These are phyloP conservation scores for Paramecium sexaurelia DNA, from an alignment of 73 alveolate species.

Conservation along the genomic window DNA sequence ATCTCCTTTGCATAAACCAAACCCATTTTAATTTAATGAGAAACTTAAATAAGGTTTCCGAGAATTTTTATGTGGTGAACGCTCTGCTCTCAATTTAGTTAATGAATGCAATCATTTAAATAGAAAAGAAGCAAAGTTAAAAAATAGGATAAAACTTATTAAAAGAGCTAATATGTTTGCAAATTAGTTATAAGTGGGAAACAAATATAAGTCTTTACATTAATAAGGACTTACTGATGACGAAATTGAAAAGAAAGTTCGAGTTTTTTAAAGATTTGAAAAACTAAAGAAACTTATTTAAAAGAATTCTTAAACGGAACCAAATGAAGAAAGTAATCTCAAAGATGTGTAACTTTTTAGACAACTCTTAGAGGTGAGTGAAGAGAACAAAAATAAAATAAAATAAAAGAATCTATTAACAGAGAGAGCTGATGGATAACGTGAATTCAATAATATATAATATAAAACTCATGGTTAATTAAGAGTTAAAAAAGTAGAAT, in stretches of 20 bases:
- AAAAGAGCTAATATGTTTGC: background rate
- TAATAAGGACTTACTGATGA: background rate
- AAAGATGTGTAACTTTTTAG: constrained; percentile 26
- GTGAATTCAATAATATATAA: constrained; percentile 29
- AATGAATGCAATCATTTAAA: background rate
- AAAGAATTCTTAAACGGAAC: background rate
- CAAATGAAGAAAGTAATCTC: background rate
- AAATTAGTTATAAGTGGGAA: background rate
- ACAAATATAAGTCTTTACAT: background rate
- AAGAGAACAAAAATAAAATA: constrained; percentile 9
- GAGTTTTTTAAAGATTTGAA: background rate
- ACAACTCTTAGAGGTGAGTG: constrained; percentile 3
- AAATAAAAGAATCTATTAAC: background rate
- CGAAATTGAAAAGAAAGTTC: background rate
- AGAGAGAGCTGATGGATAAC: constrained; percentile 28
- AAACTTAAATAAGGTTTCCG: background rate
- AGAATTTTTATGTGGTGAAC: background rate
- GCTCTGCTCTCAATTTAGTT: background rate
- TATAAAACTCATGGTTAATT: constrained; percentile 32
- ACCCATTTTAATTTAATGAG: background rate
- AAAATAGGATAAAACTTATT: background rate
- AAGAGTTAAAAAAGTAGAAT: background rate
- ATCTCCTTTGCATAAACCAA: background rate
- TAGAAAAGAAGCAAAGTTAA: background rate
- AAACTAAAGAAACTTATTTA: background rate